Conservation (phyloP, 1,284 basidiomycete genomes). For the Puccinia coronata region DNA sequence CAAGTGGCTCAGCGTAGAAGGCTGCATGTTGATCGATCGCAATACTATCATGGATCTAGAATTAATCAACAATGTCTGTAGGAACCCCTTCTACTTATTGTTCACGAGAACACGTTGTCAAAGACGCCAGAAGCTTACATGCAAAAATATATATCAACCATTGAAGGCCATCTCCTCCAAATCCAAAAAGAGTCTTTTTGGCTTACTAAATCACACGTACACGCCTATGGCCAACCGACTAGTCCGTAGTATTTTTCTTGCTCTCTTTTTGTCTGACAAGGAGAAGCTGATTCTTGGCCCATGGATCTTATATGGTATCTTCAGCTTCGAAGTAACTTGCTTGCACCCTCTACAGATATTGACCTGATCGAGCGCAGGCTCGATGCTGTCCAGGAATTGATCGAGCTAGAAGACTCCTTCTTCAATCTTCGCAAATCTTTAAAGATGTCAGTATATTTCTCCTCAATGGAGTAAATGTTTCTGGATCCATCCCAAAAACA, state of each 20-base stretch:
- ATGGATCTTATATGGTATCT: neutral
- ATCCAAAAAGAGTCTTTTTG: conserved; percentile 35
- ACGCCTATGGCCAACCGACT: conserved; percentile 48
- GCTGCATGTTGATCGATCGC: conserved; percentile 45
- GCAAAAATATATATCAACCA: neutral
- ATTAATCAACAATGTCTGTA: conserved; percentile 46
- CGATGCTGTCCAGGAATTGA: conserved; percentile 47
- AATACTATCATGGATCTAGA: conserved; percentile 42
- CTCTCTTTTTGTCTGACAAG: neutral
- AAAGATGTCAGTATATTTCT: conserved; percentile 35
- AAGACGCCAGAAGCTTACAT: too few relatives aligned
- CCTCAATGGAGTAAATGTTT: neutral
- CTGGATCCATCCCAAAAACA: neutral
- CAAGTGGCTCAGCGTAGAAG: conserved; percentile 46
- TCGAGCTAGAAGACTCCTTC: conserved; percentile 37
- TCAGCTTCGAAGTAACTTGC: conserved; percentile 43
- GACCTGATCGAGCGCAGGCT: conserved; percentile 42
- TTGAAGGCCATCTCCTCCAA: conserved; percentile 39
- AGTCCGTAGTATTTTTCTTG: conserved; percentile 8
- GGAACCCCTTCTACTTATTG: neutral
- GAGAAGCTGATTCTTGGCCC: neutral
- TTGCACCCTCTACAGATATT: conserved; percentile 46
- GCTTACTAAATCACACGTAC: conserved; percentile 41
- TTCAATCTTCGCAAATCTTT: conserved; percentile 41
- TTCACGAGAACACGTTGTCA: neutral